phyloP scores from a whole-genome alignment of 2,329 filamentous ascomycete species.

The Remersonia thermophila region DNA sequence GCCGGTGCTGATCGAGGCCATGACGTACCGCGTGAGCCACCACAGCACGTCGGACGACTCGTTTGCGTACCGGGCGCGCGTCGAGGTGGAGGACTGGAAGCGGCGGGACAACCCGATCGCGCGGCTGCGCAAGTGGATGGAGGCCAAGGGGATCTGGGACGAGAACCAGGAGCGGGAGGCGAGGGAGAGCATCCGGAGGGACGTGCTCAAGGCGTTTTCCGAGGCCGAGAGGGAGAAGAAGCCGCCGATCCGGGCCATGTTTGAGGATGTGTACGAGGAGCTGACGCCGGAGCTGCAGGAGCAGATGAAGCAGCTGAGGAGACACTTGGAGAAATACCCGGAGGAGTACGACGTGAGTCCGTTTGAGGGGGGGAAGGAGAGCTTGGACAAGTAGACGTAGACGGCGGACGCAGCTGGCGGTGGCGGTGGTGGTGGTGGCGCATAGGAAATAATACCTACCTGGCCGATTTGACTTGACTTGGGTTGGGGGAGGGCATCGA shows the following conservation, averaged over 20 bases:
- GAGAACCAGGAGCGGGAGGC: conserved; percentile 60
- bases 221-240: conserved; percentile 75
- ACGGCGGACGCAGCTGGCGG: no score
- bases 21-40: conserved; percentile 93
- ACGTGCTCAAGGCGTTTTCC: conserved; percentile 72
- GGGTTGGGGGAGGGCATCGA: no score
- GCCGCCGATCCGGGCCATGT: conserved; percentile 58
- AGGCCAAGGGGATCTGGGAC: conserved; percentile 71
- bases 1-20: conserved; percentile 82
- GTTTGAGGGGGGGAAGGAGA: conserved; percentile 23
- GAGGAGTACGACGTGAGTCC: conserved; percentile 65
- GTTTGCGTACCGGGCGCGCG: conserved; percentile 84
- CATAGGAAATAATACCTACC: no score
- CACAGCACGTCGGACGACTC: conserved; percentile 96
- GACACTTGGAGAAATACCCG: conserved; percentile 74
- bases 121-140: conserved; percentile 55
- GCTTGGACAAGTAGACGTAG: conserved; percentile 16
- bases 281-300: conserved; percentile 48
- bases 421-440: no score
- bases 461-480: conserved; percentile 2
- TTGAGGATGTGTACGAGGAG: conserved; percentile 82
- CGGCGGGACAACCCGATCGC: conserved; percentile 26
- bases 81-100: conserved; percentile 89
- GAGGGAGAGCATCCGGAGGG: conserved; percentile 27
- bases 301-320: conserved; percentile 64